phyloP scores from a whole-genome alignment of 2,329 filamentous ascomycete species.

The Pleoardoris graminearum region DNA sequence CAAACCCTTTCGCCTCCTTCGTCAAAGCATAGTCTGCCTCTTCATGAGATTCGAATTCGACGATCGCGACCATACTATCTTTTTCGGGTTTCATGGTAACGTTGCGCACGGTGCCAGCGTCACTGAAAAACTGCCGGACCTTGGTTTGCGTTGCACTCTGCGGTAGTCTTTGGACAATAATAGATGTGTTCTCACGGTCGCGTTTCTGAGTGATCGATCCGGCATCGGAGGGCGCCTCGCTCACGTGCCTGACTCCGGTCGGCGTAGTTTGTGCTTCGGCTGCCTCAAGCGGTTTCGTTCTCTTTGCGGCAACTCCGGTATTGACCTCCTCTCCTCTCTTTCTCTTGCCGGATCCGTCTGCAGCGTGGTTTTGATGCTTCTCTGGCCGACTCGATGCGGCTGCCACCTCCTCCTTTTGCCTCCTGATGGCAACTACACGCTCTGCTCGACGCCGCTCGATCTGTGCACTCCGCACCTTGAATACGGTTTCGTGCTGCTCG shows the following conservation, averaged over 20 bases:
- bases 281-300: constrained; percentile 57
- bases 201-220: constrained; percentile 60
- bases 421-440: constrained; percentile 54
- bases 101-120: constrained; percentile 82
- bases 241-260: constrained; percentile 25
- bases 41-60: constrained; percentile 82
- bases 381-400: constrained; percentile 52
- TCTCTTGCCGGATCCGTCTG: constrained; percentile 65
- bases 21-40: constrained; percentile 81
- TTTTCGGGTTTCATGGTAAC: constrained; percentile 69
- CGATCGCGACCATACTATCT: constrained; percentile 68
- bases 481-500: constrained; percentile 83
- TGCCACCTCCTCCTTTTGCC: constrained; percentile 62
- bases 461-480: constrained; percentile 72
- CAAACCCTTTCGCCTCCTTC: constrained; percentile 78
- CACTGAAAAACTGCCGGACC: constrained; percentile 86
- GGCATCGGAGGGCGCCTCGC: constrained; percentile 43
- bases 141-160: constrained; percentile 68
- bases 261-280: constrained; percentile 15
- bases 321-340: constrained; percentile 64
- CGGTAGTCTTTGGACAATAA: constrained; percentile 80
- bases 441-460: constrained; percentile 70
- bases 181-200: constrained; percentile 86
- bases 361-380: constrained; percentile 19
- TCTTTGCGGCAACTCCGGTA: constrained; percentile 65